phyloP scores from a whole-genome alignment of 768 basidiomycete genomes.

The Hericium alpestre region DNA sequence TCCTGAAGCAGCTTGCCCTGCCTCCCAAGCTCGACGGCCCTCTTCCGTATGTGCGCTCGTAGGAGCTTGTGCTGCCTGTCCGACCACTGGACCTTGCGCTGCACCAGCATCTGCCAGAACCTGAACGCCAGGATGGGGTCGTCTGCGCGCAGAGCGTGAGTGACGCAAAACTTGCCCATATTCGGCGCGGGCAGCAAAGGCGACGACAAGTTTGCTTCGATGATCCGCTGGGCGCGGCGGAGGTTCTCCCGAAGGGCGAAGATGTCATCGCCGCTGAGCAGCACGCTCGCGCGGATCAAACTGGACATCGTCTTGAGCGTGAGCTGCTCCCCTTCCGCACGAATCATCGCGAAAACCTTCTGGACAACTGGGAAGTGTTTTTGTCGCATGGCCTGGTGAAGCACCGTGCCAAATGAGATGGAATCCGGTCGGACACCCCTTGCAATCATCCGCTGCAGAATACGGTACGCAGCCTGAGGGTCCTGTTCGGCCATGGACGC shows the following conservation, averaged over 20 bases:
- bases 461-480: constrained; percentile 32
- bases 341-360: constrained; percentile 31
- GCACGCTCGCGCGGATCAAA: constrained; percentile 12
- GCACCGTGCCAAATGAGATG: constrained; percentile 49
- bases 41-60: constrained; percentile 31
- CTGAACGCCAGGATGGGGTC: constrained; percentile 44
- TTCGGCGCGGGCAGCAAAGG: constrained; percentile 31
- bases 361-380: constrained; percentile 34
- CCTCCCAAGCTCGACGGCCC: constrained; percentile 21
- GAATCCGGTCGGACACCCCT: constrained; percentile 40
- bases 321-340: constrained; percentile 26
- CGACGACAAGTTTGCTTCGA: constrained; percentile 27
- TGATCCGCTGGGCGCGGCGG: constrained; percentile 29
- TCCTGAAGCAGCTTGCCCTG: constrained; percentile 19
- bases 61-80: constrained; percentile 34
- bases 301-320: constrained; percentile 36
- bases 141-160: constrained; percentile 35
- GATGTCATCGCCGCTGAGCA: constrained; percentile 15
- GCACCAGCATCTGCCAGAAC: constrained; percentile 48
- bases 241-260: constrained; percentile 25
- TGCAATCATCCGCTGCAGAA: constrained; percentile 42
- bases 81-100: constrained; percentile 33
- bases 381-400: constrained; percentile 44
- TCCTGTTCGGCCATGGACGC: constrained; percentile 39
- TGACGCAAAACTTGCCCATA: constrained; percentile 42